Evolutionary conservation across 2,329 filamentous ascomycete species (phyloP), one percentile per base, ranked within the genome.

Genomic region (Amylocarpus encephaloides): DNA sequence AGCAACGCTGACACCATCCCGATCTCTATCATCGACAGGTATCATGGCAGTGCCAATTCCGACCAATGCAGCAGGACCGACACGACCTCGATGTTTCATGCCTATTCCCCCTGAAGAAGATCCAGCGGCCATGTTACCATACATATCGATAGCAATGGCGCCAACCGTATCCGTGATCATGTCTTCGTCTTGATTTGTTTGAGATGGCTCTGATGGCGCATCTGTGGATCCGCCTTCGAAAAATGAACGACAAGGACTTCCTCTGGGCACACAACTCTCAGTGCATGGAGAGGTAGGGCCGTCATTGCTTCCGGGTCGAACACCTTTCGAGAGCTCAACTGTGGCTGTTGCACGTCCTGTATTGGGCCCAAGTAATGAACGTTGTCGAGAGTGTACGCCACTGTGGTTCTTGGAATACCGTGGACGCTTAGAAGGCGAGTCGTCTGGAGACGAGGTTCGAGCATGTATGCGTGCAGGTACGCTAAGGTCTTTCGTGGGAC

Each of bases 71-170:
- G 93, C 94, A 30, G 93, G 93, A 0, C 93, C 94, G 55, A 95
- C 79, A 33, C 93, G 85, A 5, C 93, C 94, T 53, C 83, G 82
- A 67, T 95, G 91, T 66, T 98, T 98, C 92, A 98, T 96, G 26
- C 93, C 92, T 65, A 98, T 98, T 1, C 93, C 93, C 5, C 93
- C 93, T 13, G 94, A 98, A 1, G 93, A 98, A 1, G 93, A 95
- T 13, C 86, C 93, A 3, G 92, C 93, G 4, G 94, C 92, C 64
- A 98, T 95, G 51, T 86, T 85, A 13, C 93, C 93, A 59, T 78
- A 80, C 44, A 79, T 78, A 63, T 98, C 93, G 56, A 98, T 84
- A 10, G 90, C 93, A 64, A 98, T 95, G 26, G 91, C 93, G 40
- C 94, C 93, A 52, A 98, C 90, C 11, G 93, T 98, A 71, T 98